Base-by-base conservation (phyloP, 164 flowering plant species). In the Kalanchoe fedtschenkoi region DNA sequence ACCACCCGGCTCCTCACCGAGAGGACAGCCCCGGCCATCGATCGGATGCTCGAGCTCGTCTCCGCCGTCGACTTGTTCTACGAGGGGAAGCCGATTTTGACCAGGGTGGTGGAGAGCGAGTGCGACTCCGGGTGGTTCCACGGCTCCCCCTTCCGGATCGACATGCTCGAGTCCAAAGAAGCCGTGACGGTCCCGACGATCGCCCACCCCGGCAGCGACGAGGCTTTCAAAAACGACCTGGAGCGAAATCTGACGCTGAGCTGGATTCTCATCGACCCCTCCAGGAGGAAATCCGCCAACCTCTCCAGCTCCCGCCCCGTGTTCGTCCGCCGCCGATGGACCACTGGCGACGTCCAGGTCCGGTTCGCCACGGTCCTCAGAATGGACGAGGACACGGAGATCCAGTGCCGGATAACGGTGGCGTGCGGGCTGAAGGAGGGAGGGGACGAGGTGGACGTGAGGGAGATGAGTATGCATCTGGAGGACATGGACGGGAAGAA, bases 61-160 rank as follows among this genome's bases (percentile, higher is more conserved):
- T 91, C 95, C 0, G 87, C 95, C 67, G 92, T 91, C n/a, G 96
- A 91, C 68, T 34, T 91, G 21, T 74, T 60, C 74, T 83, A 77
- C 77, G 29, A 70, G 13, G 64, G 63, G 66, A 15, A 59, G 1
- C 69, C 71, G 4, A 62, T 91, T 17, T 76, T 77, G 71, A 84
- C 96, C 11, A 78, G 69, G 33, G 81, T 80, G 5, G 54, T 63
- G 3, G 77, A 64, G 42, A 72, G 71, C 6, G 78, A 87, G 39
- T 76, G 85, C 1, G 34, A 2, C 1, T 38, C 80, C n/a, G 63
- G 65, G 0, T 87, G 90, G 90, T 89, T 86, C 65, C 58, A 38
- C 35, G 54, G 61, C 56, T 71, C 83, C 0, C 92, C 92, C 0
- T 81, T 89, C 70, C 66, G 84, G 26, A 34, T 89, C 19, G 90